phyloP scores from a whole-genome alignment of 306 rosid species.

The Citrullus amarus region DNA sequence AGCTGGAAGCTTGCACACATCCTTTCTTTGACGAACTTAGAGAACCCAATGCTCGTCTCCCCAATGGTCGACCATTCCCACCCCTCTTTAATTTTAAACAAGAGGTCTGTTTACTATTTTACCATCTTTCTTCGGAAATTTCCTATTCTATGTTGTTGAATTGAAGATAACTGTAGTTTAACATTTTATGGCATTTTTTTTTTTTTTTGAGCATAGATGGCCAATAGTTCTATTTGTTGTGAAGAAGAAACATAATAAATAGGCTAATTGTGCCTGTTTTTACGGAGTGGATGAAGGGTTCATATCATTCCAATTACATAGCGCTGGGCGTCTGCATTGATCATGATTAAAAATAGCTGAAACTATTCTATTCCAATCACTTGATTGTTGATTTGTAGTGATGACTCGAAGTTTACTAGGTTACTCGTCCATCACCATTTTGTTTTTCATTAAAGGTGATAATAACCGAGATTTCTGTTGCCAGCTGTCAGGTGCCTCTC shows the following conservation, averaged over 20 bases:
- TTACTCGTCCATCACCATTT: not conserved
- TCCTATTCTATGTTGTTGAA: not conserved
- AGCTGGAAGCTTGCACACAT: constrained; percentile 95
- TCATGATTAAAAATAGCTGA: not conserved
- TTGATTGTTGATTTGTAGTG: not conserved
- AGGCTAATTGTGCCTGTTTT: not conserved
- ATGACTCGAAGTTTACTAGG: not conserved
- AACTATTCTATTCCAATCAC: not conserved
- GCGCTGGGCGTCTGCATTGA: not conserved
- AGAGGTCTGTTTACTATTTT: constrained; percentile 45
- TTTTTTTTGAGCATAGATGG: not conserved
- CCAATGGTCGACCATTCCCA: constrained; percentile 77
- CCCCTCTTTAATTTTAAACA: constrained; percentile 84
- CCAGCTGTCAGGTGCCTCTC: constrained; percentile 78
- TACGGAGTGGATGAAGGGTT: not conserved
- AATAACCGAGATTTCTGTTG: not conserved
- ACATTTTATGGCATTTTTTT: not conserved
- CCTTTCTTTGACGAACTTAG: constrained; percentile 94
- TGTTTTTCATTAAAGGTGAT: not conserved
- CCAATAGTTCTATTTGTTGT: not conserved
- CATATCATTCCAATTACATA: not conserved
- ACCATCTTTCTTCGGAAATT: not conserved
- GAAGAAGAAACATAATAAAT: not conserved
- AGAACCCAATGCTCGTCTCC: constrained; percentile 70
- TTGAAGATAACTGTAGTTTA: not conserved